Conservation (phyloP, 306 rosid genomes). For the Rosa multiflora region DNA sequence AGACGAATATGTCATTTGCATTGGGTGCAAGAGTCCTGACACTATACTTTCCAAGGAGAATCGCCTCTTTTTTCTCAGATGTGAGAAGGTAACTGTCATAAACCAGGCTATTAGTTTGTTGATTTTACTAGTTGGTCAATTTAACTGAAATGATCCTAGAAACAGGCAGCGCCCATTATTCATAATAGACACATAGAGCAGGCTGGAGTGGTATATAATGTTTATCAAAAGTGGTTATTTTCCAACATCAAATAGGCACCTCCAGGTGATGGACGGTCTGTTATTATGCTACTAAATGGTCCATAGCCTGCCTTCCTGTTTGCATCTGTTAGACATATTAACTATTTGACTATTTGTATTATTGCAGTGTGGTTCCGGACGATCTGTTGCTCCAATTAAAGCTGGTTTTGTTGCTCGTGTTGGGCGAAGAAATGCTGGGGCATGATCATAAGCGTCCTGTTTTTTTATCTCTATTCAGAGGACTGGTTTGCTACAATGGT, state of each 20-base stretch:
- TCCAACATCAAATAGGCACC: too few species aligned
- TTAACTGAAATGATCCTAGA: background rate
- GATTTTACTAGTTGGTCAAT: background rate
- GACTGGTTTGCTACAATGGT: background rate
- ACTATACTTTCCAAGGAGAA: constrained; percentile 93
- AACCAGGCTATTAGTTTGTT: background rate
- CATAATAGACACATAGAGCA: too few species aligned
- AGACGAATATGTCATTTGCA: constrained; percentile 46
- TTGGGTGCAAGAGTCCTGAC: constrained; percentile 60
- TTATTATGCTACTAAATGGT: background rate
- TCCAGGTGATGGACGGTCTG: too few species aligned
- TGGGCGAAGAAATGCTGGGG: constrained; percentile 75
- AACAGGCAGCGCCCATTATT: background rate
- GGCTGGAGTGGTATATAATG: too few species aligned
- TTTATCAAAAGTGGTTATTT: too few species aligned
- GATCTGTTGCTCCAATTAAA: constrained; percentile 90
- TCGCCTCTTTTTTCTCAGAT: constrained; percentile 95
- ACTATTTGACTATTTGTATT: background rate
- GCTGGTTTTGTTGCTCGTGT: constrained; percentile 98
- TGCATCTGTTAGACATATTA: background rate
- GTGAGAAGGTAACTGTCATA: constrained; percentile 70
- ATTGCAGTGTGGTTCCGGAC: constrained; percentile 90
- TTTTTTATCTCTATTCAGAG: background rate
- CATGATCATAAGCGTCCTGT: constrained; percentile 36
- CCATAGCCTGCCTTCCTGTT: background rate